phyloP scores from a whole-genome alignment of 1,139 yeast genomes.

The Hyphopichia khmerensis region DNA sequence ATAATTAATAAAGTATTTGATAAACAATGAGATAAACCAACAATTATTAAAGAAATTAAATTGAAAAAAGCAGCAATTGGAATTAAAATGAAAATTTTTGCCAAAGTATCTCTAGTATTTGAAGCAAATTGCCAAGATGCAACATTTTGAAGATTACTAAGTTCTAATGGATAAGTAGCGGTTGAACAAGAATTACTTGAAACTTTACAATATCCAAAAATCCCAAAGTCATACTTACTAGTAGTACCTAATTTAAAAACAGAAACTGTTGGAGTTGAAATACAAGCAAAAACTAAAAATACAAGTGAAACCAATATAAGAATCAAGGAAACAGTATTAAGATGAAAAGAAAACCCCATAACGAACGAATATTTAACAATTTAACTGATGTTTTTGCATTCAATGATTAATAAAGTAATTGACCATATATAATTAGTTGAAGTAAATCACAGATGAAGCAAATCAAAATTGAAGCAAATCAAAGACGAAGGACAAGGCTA shows the following conservation, averaged over 20 bases:
- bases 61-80: constrained; percentile 83
- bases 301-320: constrained; percentile 41
- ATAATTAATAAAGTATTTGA: constrained; percentile 17
- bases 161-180: constrained; percentile 34
- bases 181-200: constrained; percentile 46
- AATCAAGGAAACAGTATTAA: constrained; percentile 30
- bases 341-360: constrained; percentile 21
- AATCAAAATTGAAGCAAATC: too few species aligned
- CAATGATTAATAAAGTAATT: too few species aligned
- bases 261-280: constrained; percentile 47
- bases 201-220: constrained; percentile 72
- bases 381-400: too few species aligned
- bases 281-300: constrained; percentile 50
- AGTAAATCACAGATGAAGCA: too few species aligned
- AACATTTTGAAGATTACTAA: constrained; percentile 16
- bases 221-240: constrained; percentile 67
- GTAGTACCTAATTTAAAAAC: constrained; percentile 37
- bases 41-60: constrained; percentile 41
- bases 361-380: not conserved
- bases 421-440: too few species aligned
- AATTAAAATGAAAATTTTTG: constrained; percentile 71
- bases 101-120: constrained; percentile 59
- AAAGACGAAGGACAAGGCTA: too few species aligned
- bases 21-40: constrained; percentile 28
- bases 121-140: constrained; percentile 25